A percentile compares a stretch with the other conserved stretches of the same genome.
Conservation (phyloP, 2,329 filamentous ascomycete species). For the Xylaria sp. region DNA sequence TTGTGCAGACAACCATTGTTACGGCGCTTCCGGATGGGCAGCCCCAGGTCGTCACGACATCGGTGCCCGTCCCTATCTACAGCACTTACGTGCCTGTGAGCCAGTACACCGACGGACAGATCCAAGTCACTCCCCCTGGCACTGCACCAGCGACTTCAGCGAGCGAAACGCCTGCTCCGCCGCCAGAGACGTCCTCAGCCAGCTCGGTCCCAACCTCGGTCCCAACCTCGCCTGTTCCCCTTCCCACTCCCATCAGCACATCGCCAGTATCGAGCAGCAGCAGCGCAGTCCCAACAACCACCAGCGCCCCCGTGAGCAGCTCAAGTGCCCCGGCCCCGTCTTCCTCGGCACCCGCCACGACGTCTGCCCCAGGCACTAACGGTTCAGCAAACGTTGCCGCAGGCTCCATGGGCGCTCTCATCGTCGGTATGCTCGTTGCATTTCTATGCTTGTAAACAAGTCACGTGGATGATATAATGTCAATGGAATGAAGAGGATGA, state of each 20-base stretch:
- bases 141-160: conserved; percentile 38
- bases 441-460: conserved; percentile 52
- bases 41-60: conserved; percentile 61
- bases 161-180: conserved; percentile 37
- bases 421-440: conserved; percentile 50
- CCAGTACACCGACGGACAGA: conserved; percentile 59
- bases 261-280: conserved; percentile 36
- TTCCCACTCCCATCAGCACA: neutral
- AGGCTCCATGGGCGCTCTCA: conserved; percentile 52
- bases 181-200: conserved; percentile 39
- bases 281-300: conserved; percentile 34
- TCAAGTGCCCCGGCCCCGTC: conserved; percentile 30
- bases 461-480: neutral
- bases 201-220: conserved; percentile 32
- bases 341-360: conserved; percentile 38
- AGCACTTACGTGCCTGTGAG: conserved; percentile 36
- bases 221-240: conserved; percentile 35
- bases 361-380: conserved; percentile 47
- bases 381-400: conserved; percentile 48
- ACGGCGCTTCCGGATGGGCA: conserved; percentile 62
- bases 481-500: neutral
- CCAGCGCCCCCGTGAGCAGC: conserved; percentile 30
- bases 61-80: conserved; percentile 57
- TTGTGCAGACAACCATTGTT: conserved; percentile 61
- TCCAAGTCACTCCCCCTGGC: conserved; percentile 56